These are phyloP conservation scores for Pseudisothecium myosuroides DNA, from an alignment of 225 moss, liverwort and hornwort genomes.

Conservation along the genomic window DNA sequence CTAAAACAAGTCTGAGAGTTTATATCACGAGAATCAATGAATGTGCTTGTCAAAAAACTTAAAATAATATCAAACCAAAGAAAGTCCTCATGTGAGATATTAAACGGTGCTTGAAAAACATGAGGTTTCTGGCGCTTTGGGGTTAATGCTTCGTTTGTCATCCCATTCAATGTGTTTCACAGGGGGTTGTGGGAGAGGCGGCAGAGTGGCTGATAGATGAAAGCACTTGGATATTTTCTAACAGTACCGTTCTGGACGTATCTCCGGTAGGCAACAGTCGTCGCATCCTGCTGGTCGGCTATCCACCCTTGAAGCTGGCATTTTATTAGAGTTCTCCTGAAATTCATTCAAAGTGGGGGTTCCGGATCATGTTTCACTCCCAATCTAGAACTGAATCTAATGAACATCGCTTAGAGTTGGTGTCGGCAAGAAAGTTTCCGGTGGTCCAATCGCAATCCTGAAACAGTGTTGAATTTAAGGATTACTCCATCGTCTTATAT, in stretches of 20 bases:
- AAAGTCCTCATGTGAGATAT: not conserved
- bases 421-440: too few relatives aligned
- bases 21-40: too few relatives aligned
- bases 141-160: not conserved
- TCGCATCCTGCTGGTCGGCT: constrained; percentile 7
- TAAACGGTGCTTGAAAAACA: not conserved
- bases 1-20: too few relatives aligned
- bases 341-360: not conserved
- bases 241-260: constrained; percentile 10
- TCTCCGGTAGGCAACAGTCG: not conserved
- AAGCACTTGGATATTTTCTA: constrained; percentile 14
- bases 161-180: not conserved
- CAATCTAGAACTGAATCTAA: not conserved
- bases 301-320: not conserved
- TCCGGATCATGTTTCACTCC: not conserved
- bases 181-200: constrained; percentile 25
- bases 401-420: not conserved
- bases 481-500: too few relatives aligned
- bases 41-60: too few relatives aligned
- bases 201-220: constrained; percentile 10
- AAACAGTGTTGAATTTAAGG: too few relatives aligned
- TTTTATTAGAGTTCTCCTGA: not conserved
- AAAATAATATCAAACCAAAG: not conserved
- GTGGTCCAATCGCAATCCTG: too few relatives aligned
- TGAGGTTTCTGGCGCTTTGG: not conserved